Evolutionary conservation across 768 basidiomycete species (phyloP), one percentile per base, ranked within the genome.

Genomic region (Inosperma sp.): DNA sequence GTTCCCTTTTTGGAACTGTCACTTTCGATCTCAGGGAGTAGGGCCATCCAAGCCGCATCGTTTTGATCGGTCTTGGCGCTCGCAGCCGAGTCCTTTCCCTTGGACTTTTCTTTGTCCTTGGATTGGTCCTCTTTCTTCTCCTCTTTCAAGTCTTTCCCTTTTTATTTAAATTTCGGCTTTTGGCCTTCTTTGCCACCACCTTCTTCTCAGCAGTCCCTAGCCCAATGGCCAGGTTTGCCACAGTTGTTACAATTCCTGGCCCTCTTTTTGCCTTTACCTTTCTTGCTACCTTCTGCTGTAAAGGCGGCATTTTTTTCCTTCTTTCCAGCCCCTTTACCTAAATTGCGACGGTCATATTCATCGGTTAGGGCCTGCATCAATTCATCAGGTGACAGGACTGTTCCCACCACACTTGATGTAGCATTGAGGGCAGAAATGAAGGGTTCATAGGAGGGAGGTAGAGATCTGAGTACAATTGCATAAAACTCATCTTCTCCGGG

Each of bases 171-270:
- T 54, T 37, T 17, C 3, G 25, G 41, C n/a, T 42, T 42, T 43
- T 72, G 66, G 1, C 71, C 72, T 44, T 72, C 67, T 36, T 65
- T 66, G 31, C 68, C 69, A 30, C 71, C 67, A 5, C 72, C 72
- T 43, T 31, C 33, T 16, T 29, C 43, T 42, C 50, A 51, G 26
- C 43, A 51, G 10, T 51, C 42, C 4, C 13, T 26, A 2, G 12
- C 13, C 9, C 8, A 21, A 34, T 51, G 50, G 7, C 50, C 50
- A 16, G 33, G 33, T 29, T 43, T 51, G 16, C 43, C 43, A 44
- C 50, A 51, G 16, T 51, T 51, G 16, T 51, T 12, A 17, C 50
- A 51, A 4, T 42, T 22, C 26, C 29, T 42, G 17, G 22, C 35
- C 19, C 12, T 39, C 19, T 16, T 48, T 35, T 26, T 45, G 13